Conservation (phyloP, 768 basidiomycete species). For the Suillus bovinus region DNA sequence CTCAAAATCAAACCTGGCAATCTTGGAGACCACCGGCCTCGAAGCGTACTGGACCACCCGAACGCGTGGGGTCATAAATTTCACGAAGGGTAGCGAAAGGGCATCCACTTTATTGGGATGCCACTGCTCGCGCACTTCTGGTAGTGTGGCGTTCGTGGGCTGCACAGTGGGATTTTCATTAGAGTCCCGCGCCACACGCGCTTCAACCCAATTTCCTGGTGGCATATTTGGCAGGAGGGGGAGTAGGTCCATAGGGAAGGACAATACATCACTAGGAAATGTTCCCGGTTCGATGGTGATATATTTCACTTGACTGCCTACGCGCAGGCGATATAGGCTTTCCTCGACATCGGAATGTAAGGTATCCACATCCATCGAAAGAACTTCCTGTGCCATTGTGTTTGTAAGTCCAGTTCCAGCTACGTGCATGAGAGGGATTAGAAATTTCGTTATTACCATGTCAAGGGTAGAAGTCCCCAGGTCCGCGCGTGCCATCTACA, state of each 20-base stretch:
- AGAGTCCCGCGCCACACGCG: too few relatives aligned
- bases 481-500: too few relatives aligned
- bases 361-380: too few relatives aligned
- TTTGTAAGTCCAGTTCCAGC: too few relatives aligned
- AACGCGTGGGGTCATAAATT: not conserved
- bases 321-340: not conserved
- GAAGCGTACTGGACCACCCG: not conserved
- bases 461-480: too few relatives aligned
- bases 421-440: too few relatives aligned
- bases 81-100: not conserved
- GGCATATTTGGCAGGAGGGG: not conserved
- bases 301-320: not conserved
- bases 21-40: not conserved
- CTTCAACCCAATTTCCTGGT: not conserved
- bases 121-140: not conserved
- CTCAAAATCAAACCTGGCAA: not conserved
- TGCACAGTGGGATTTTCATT: not conserved
- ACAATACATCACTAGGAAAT: not conserved
- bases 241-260: not conserved
- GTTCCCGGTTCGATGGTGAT: not conserved
- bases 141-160: not conserved
- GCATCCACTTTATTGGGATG: not conserved
- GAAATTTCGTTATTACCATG: too few relatives aligned
- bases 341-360: too few relatives aligned
- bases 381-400: too few relatives aligned